phyloP scores from a whole-genome alignment of 768 basidiomycete species.

The Lanmaoa rubissima region DNA sequence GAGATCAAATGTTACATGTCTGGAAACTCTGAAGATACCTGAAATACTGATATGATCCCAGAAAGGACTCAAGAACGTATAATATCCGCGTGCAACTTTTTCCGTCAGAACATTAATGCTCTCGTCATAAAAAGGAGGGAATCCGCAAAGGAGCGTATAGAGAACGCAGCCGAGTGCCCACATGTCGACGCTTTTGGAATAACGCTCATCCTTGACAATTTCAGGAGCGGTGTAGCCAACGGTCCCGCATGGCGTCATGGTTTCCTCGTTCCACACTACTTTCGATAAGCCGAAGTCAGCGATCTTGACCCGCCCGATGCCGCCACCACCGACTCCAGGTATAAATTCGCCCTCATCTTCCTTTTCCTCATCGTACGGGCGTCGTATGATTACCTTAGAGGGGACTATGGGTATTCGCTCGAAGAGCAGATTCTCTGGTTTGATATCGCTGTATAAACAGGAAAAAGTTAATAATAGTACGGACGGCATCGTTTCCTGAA shows the following conservation, averaged over 20 bases:
- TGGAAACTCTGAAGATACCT: conserved; percentile 45
- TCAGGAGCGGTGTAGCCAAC: conserved; percentile 99
- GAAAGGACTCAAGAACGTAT: conserved; percentile 98
- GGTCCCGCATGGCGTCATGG: conserved; percentile 99
- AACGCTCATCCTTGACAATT: conserved; percentile 98
- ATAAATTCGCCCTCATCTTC: conserved; percentile 97
- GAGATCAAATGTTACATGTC: conserved; percentile 2
- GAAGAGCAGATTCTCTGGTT: conserved; percentile 96
- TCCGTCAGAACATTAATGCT: conserved; percentile 97
- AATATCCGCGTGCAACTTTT: conserved; percentile 96
- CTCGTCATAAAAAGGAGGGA: conserved; percentile 98
- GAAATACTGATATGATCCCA: conserved; percentile 93
- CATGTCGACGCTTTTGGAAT: conserved; percentile 98
- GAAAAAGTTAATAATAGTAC: background rate
- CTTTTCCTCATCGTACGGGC: conserved; percentile 97
- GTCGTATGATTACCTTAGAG: conserved; percentile 66
- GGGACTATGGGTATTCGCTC: conserved; percentile 90
- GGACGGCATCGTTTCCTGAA: background rate
- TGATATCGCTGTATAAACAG: conserved; percentile 68
- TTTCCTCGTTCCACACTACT: conserved; percentile 98
- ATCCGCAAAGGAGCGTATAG: conserved; percentile 96
- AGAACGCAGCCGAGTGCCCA: conserved; percentile 99
- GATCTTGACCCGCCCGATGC: conserved; percentile 97
- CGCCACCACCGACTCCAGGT: conserved; percentile 90
- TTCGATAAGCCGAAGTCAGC: conserved; percentile 98